phyloP scores from a whole-genome alignment of 345 rosid genomes.

The Arabidopsis suecica region DNA sequence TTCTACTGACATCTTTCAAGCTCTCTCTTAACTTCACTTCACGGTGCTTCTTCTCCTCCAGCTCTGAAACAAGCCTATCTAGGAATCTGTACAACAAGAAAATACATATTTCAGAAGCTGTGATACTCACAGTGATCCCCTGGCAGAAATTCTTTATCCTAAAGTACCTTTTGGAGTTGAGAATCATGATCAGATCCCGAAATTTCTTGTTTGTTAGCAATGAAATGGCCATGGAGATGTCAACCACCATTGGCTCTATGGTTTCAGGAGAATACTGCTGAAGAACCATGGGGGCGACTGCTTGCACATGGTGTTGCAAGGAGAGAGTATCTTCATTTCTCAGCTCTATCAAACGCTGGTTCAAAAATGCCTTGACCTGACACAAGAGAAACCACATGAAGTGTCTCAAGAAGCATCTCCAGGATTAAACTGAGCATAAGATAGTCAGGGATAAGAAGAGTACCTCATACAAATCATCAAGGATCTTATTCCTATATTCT shows the following conservation, averaged over 20 bases:
- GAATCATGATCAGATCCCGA: slow-evolving; percentile 85
- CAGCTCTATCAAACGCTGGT: slow-evolving; percentile 76
- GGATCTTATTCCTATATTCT: slow-evolving; percentile 87
- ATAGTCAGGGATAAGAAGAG: slow-evolving; percentile 8
- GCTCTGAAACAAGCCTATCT: slow-evolving; percentile 76
- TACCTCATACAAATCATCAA: slow-evolving; percentile 95
- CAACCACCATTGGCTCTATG: slow-evolving; percentile 71
- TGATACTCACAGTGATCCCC: slow-evolving; percentile 5
- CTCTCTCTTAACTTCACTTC: slow-evolving; percentile 82
- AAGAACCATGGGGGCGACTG: slow-evolving; percentile 86
- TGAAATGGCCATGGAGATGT: slow-evolving; percentile 67
- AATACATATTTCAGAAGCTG: slow-evolving; percentile 29
- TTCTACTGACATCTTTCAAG: slow-evolving; percentile 75
- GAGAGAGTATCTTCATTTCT: slow-evolving; percentile 78
- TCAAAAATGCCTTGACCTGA: slow-evolving; percentile 89
- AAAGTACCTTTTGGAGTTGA: slow-evolving; percentile 89
- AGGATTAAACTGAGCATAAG: neutral
- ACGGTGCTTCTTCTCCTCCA: slow-evolving; percentile 90
- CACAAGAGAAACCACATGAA: slow-evolving; percentile 28
- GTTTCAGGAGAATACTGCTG: slow-evolving; percentile 87
- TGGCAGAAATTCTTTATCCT: slow-evolving; percentile 15
- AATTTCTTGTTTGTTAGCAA: slow-evolving; percentile 85
- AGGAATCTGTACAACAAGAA: slow-evolving; percentile 63
- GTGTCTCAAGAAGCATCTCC: slow-evolving; percentile 32
- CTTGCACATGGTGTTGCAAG: slow-evolving; percentile 90